These are phyloP conservation scores for Beauveria pseudobassiana DNA, from an alignment of 2,329 filamentous ascomycete genomes.

Conservation along the genomic window DNA sequence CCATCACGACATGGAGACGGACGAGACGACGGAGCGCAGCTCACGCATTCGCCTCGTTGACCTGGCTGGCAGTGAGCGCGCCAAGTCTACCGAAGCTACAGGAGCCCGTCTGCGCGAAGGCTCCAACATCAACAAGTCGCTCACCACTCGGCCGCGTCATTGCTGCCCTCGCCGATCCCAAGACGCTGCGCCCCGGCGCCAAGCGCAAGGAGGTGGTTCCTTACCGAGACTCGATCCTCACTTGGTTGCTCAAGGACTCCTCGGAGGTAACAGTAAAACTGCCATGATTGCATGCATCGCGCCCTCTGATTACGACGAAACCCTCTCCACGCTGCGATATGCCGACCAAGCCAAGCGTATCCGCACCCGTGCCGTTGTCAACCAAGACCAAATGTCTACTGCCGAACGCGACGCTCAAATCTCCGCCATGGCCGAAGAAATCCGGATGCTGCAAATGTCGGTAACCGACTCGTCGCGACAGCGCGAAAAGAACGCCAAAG, in stretches of 20 bases:
- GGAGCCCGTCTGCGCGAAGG: slow-evolving; percentile 86
- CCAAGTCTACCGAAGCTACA: slow-evolving; percentile 91
- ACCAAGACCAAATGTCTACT: slow-evolving; percentile 87
- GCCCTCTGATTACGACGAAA: slow-evolving; percentile 94
- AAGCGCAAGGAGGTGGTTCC: slow-evolving; percentile 66
- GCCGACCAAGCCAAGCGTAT: slow-evolving; percentile 97
- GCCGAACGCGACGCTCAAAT: slow-evolving; percentile 95
- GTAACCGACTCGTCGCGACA: slow-evolving; percentile 53
- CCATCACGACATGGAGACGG: slow-evolving; percentile 92
- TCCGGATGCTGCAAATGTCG: slow-evolving; percentile 73
- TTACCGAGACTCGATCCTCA: slow-evolving; percentile 80
- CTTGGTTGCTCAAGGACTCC: slow-evolving; percentile 90
- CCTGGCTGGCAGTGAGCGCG: slow-evolving; percentile 87
- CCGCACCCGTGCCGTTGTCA: slow-evolving; percentile 86
- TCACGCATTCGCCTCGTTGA: slow-evolving; percentile 93
- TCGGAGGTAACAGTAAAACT: slow-evolving; percentile 95
- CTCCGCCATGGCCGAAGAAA: slow-evolving; percentile 88
- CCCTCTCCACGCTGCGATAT: slow-evolving; percentile 89
- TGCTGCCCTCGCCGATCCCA: slow-evolving; percentile 72
- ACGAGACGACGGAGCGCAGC: slow-evolving; percentile 91
- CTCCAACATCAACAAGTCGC: slow-evolving; percentile 97
- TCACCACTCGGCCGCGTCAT: slow-evolving; percentile 93
- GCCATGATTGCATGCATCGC: slow-evolving; percentile 99
- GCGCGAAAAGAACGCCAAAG: slow-evolving; percentile 68
- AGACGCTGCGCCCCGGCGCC: slow-evolving; percentile 42